Percentiles rank a stretch among this genome's conserved stretches.
Conservation (phyloP, 2,329 filamentous ascomycete species). For the Trichoderma guizhouense region DNA sequence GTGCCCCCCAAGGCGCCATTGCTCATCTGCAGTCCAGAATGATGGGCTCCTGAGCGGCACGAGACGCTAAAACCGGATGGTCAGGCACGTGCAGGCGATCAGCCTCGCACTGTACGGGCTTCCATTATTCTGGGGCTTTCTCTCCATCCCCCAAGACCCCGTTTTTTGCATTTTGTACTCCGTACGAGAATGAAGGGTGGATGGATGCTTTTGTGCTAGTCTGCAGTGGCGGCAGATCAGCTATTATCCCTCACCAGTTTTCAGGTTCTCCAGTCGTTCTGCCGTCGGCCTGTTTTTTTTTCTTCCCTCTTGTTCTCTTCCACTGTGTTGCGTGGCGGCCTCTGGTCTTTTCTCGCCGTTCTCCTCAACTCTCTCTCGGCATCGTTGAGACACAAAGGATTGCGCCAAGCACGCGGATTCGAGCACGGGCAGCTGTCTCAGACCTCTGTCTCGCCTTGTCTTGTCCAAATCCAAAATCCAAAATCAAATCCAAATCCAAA, state of each 20-base stretch:
- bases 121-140: not conserved
- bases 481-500: not conserved
- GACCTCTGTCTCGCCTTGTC: not conserved
- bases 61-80: not conserved
- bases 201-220: constrained; percentile 12
- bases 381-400: not conserved
- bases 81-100: not conserved
- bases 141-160: not conserved
- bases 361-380: not conserved
- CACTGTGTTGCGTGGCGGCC: not conserved
- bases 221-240: constrained; percentile 16
- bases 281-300: not conserved
- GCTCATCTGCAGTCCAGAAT: not conserved
- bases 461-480: not conserved
- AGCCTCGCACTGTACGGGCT: not conserved
- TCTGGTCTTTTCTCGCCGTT: not conserved
- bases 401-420: not conserved
- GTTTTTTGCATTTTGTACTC: not conserved
- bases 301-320: not conserved
- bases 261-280: not conserved
- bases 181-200: not conserved
- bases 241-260: constrained; percentile 10
- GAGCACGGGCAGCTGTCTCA: not conserved
- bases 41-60: not conserved
- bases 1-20: not conserved